These are phyloP conservation scores for Alternaria triticina DNA, from an alignment of 2,329 filamentous ascomycete genomes.

Conservation along the genomic window DNA sequence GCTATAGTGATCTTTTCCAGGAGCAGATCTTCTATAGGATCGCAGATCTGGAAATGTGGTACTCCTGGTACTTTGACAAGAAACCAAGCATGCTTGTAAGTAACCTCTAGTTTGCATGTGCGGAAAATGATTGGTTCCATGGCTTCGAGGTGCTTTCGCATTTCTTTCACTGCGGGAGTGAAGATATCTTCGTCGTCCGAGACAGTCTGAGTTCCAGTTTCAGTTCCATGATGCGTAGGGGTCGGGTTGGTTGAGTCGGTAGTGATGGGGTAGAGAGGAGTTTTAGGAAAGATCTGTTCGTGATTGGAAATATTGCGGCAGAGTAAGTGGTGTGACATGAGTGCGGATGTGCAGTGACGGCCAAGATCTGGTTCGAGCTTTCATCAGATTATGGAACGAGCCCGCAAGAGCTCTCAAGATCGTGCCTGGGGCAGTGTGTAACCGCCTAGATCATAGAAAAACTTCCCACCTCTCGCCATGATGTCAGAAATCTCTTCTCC, in stretches of 20 bases:
- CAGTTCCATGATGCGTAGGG: background rate
- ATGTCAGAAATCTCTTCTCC: slow-evolving; percentile 42
- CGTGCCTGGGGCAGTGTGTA: slow-evolving; percentile 43
- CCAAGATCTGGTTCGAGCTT: background rate
- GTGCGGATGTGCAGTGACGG: background rate
- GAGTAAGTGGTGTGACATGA: background rate
- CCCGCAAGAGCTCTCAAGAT: slow-evolving; percentile 1
- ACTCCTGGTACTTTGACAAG: background rate
- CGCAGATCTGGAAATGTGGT: background rate
- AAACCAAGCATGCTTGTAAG: background rate
- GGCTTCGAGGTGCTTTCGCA: background rate
- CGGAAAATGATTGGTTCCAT: background rate
- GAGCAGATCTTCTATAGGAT: background rate
- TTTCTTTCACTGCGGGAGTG: background rate
- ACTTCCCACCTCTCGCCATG: slow-evolving; percentile 42
- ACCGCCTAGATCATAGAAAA: slow-evolving; percentile 45
- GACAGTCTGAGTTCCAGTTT: too few species aligned
- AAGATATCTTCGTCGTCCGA: background rate
- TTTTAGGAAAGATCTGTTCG: background rate
- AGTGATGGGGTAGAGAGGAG: background rate
- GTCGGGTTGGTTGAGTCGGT: background rate
- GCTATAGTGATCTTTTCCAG: background rate
- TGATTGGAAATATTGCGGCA: background rate
- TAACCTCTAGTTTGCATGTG: background rate
- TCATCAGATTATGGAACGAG: background rate